Evolutionary conservation across 495 filamentous ascomycete species (phyloP).

Genomic region (Penicillium coffeae): DNA sequence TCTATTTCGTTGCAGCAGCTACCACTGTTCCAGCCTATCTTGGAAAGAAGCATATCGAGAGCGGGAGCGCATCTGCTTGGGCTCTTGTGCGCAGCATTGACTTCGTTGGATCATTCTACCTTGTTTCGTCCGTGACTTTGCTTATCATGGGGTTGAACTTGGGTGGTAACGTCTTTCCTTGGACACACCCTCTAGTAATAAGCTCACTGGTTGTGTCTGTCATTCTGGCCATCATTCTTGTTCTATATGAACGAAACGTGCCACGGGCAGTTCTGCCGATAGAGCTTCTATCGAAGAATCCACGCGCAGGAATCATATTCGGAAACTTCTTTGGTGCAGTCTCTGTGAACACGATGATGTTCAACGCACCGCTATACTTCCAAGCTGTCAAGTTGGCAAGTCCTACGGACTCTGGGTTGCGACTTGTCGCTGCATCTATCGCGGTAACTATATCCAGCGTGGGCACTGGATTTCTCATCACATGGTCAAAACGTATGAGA

Average conservation of each 20-base stretch:
- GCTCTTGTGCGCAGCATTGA: constrained; percentile 67
- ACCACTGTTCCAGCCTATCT: constrained; percentile 58
- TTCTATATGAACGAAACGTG: constrained; percentile 59
- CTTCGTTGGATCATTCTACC: constrained; percentile 58
- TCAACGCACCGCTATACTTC: constrained; percentile 79
- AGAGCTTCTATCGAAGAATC: constrained; percentile 53
- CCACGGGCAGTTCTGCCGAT: constrained; percentile 70
- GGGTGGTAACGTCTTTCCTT: constrained; percentile 72
- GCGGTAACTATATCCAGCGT: constrained; percentile 58
- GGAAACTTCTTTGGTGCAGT: constrained; percentile 63
- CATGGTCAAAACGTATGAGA: constrained; percentile 59
- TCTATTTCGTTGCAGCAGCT: constrained; percentile 54
- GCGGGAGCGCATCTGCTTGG: constrained; percentile 38
- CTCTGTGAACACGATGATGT: constrained; percentile 64
- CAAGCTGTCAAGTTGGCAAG: constrained; percentile 71
- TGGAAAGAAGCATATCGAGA: constrained; percentile 48
- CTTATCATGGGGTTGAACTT: constrained; percentile 72
- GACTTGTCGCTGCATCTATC: constrained; percentile 59
- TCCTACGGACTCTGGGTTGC: constrained; percentile 67
- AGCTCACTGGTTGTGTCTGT: constrained; percentile 54
- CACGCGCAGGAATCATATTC: constrained; percentile 64
- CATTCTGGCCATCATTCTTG: constrained; percentile 53
- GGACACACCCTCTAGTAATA: constrained; percentile 69
- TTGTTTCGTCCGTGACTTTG: constrained; percentile 61
- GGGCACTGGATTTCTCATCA: constrained; percentile 67